Percentiles rank a stretch among this genome's conserved stretches.
Conservation (phyloP, 1,139 yeast species). For the Candida sanyaensis region DNA sequence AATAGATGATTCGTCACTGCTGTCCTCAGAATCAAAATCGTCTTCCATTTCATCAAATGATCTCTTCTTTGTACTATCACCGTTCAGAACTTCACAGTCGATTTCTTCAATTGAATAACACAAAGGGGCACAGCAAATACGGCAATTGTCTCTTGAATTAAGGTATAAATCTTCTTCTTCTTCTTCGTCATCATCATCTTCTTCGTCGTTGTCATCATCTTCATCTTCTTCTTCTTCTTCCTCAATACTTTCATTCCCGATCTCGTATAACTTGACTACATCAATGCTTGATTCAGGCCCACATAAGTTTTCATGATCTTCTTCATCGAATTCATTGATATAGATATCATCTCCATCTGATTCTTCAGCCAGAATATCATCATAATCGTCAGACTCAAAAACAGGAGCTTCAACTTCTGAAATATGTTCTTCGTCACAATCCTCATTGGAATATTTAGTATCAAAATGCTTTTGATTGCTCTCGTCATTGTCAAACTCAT, state of each 20-base stretch:
- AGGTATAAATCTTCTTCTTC: conserved; percentile 2
- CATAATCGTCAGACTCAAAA: background rate
- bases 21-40: conserved; percentile 10
- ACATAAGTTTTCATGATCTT: conserved; percentile 6
- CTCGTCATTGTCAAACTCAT: background rate
- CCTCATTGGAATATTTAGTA: too few relatives aligned
- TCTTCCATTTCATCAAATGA: conserved; percentile 10
- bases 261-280: too few relatives aligned
- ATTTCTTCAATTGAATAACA: background rate
- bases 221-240: background rate
- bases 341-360: background rate
- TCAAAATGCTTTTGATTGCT: background rate
- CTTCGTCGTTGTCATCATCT: conserved; percentile 7
- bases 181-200: conserved; percentile 9
- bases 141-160: conserved; percentile 1
- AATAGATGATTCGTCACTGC: background rate
- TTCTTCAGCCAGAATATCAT: background rate
- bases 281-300: too few relatives aligned
- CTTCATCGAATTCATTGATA: conserved; percentile 6
- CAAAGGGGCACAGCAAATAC: conserved; percentile 1
- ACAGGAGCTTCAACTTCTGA: background rate
- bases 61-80: conserved; percentile 6
- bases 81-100: background rate
- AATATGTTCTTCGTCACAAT: too few relatives aligned
- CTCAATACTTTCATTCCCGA: background rate